Evolutionary conservation across 139 green algal genomes (phyloP), one percentile per base, ranked within the genome.

Genomic region (Tetratostichococcus sp.): DNA sequence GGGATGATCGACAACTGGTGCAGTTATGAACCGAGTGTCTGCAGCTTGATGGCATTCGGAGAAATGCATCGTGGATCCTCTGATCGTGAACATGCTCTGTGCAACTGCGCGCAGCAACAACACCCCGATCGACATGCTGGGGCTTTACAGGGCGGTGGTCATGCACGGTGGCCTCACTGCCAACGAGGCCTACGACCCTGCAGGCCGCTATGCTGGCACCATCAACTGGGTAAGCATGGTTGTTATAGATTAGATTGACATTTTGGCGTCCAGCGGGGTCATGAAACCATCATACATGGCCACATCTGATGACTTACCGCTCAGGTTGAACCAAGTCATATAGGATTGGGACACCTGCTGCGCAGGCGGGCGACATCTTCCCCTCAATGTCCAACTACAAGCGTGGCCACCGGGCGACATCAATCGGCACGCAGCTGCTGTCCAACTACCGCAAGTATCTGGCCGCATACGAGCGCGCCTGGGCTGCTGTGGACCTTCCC

Each of bases 361-460:
- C 50, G 50, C 50, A 62, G 50, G 50, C 80, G 28, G 80, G 80
- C 23, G 67, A 74, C 28, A 75, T 89, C 22, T 89, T 89, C 67
- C 85, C 82, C n/a, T 69, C 69, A 21, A 71, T 89, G 75, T 35
- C 25, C 28, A 89, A 89, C 70, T 87, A 73, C 72, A 87, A 82
- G 14, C n/a, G 26, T 21, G 76, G 83, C 35, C 76, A 87, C 62
- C 72, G 79, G 1, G 85, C 85, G 3, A 87, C 82, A 0, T 79
- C 59, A 30, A 72, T 89, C 5, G 85, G 85, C 69, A 86, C 82
- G 62, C 82, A 87, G 71, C 79, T 89, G 43, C 77, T 86, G 6
- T 77, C 67, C 73, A 87, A 87, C 70, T 89, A 89, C 77, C 74
- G 75, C 11, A 87, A 87, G 77, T 89, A 77, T 59, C 69, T 85